phyloP scores from a whole-genome alignment of 1,139 yeast genomes.

The Sugiyamaella pinicola region DNA sequence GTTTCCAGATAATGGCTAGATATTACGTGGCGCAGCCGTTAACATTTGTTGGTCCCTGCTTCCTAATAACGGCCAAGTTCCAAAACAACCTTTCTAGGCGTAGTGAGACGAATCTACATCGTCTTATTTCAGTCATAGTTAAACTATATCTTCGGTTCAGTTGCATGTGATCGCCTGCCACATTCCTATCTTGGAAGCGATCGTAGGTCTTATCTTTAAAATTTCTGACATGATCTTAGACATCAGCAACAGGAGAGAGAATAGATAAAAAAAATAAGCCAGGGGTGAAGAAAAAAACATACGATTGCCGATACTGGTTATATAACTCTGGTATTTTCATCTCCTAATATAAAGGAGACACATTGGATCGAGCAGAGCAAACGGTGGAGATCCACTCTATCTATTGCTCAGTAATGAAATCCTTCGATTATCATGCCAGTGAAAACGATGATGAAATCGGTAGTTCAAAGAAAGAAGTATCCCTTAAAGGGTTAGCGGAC shows the following conservation, averaged over 20 bases:
- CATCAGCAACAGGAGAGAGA: not conserved
- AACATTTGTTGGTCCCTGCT: no score
- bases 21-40: no score
- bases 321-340: not conserved
- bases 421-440: not conserved
- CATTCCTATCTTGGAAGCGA: not conserved
- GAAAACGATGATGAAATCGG: not conserved
- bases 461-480: not conserved
- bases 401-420: no score
- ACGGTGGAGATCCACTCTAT: no score
- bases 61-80: no score
- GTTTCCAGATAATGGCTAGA: no score
- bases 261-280: not conserved
- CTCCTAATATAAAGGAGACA: no score
- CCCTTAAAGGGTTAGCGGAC: not conserved
- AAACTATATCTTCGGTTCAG: not conserved
- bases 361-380: no score
- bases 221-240: not conserved
- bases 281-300: not conserved
- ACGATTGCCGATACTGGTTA: not conserved
- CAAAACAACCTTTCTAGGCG: no score
- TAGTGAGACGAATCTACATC: not conserved
- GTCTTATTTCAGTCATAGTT: not conserved
- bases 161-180: not conserved
- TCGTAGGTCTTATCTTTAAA: conserved; percentile 6